Percentiles rank a stretch among this genome's conserved stretches.
phyloP scores from a whole-genome alignment of 345 rosid species.

The Hevea brasiliensis region DNA sequence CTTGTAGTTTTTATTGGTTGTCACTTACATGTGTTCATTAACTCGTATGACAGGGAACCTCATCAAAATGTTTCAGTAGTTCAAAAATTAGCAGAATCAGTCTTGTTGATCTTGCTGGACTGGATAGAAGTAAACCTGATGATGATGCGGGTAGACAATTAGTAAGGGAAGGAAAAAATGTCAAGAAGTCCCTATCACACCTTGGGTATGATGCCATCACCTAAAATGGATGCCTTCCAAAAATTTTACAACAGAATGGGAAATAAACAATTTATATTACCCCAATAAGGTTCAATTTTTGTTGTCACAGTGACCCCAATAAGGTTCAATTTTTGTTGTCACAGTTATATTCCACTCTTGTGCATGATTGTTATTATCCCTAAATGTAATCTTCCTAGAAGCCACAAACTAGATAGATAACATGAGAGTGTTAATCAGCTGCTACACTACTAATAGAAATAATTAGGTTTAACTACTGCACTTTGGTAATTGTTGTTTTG shows the following conservation, averaged over 20 bases:
- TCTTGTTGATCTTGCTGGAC: constrained; percentile 92
- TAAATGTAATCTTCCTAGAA: neutral
- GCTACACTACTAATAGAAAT: neutral
- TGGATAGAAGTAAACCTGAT: constrained; percentile 58
- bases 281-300: neutral
- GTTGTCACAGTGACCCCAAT: neutral
- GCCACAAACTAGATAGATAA: neutral
- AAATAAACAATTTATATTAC: neutral
- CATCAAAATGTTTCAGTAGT: constrained; percentile 81
- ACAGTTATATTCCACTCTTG: neutral
- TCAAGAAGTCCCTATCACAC: constrained; percentile 82
- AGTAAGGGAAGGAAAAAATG: constrained; percentile 66
- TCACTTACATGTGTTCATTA: constrained; percentile 6
- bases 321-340: neutral
- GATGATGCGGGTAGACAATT: constrained; percentile 62
- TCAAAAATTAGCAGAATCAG: constrained; percentile 88
- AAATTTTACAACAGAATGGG: neutral
- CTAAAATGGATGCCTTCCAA: neutral
- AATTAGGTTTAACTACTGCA: neutral
- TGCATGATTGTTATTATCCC: neutral
- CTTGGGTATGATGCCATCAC: constrained; percentile 64
- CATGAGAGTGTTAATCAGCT: neutral
- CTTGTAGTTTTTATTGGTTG: neutral
- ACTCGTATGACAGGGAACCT: constrained; percentile 54
- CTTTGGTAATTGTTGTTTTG: constrained; percentile 10